Base-by-base conservation (phyloP, 305 asterid genomes). In the Solanum aculeatissimum region DNA sequence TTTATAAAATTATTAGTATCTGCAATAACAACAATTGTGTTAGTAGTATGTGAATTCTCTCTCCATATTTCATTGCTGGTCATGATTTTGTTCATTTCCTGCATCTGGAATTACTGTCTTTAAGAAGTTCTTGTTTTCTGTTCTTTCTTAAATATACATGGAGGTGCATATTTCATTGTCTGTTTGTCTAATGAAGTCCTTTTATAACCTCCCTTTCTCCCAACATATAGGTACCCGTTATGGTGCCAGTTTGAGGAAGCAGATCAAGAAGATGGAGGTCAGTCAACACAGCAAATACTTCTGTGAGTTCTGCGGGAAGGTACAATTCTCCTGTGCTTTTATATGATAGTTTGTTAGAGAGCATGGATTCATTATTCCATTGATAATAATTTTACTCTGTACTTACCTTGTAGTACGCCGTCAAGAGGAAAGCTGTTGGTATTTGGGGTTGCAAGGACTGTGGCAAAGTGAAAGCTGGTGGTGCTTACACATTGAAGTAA, bases 211-310 rank as follows among this genome's bases (percentile, higher is more conserved):
- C 3, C 27, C 25, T 4, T 49, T 4, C 45, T 47, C 43, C 35
- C 38, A 10, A 3, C 13, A 65, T 84, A 32, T 55, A 92, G 94
- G 93, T 70, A 90, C 93, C 65, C 88, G 93, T 53, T 92, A 92
- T 87, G 94, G 93, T 83, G 94, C 93, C 71, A 92, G 94, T 90
- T 85, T 92, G 90, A 87, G 93, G 78, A 92, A 92, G 90, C 92
- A 92, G 89, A 92, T 92, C 74, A 90, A 90, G 91, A 92, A 90
- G 91, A 89, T 92, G 93, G 90, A 90, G 69, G 92, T 89, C 84
- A 89, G 89, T 69, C 90, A 90, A 85, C 93, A 90, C 53, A 86
- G 89, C 91, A 90, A 89, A 71, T 90, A 86, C 75, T 85, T 91
- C 84, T 89, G 89, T 13, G 89, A 86, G 57, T 87, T 88, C 71